Evolutionary conservation across 306 rosid species (phyloP), one percentile per base, ranked within the genome.

Genomic region (Begonia loranthoides): DNA sequence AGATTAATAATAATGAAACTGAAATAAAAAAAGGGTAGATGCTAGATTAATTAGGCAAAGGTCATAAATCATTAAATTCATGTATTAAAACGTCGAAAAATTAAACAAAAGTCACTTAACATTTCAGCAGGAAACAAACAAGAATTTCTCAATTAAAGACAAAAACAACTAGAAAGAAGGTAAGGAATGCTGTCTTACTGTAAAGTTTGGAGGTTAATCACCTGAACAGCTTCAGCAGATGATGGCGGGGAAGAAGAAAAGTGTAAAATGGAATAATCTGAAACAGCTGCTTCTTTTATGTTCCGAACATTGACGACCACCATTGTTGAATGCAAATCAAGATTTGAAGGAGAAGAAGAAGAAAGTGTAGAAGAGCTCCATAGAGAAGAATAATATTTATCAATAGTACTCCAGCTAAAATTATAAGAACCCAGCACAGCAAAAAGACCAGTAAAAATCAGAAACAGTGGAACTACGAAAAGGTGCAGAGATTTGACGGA

Each of bases 161-260:
- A 7, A 9, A 45, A 13, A 21, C 13, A 44, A 4, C 6, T 14
- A 16, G 19, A 4, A 22, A 49, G 0, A 13, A 6, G 1, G 3
- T 39, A 28, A 51, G 1, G 33, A 53, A 38, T 9, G 12, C 87
- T 75, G 34, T 28, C 4, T 6, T 5, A 28, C 34, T 0, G 7
- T 64, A 89, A 95, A 40, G 45, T 41, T 50, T 28, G 57, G 48
- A 54, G 71, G 53, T 49, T 61, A 64, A 60, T 49, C 36, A 68
- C 2, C 8, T 54, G 72, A 5, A 56, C 14, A 41, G 75, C 66
- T 56, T 79, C 70, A 52, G 56, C 15, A 0, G 76, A 51, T 34
- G 58, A 64, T n/a, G 75, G 69, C 1, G 93, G 83, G 48, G 93
- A 59, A 49, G 82, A 72, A 39, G 78, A 73, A 19, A 66, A 73